Evolutionary conservation across 768 basidiomycete species (phyloP).

Genomic region (Tulasnella sp.): DNA sequence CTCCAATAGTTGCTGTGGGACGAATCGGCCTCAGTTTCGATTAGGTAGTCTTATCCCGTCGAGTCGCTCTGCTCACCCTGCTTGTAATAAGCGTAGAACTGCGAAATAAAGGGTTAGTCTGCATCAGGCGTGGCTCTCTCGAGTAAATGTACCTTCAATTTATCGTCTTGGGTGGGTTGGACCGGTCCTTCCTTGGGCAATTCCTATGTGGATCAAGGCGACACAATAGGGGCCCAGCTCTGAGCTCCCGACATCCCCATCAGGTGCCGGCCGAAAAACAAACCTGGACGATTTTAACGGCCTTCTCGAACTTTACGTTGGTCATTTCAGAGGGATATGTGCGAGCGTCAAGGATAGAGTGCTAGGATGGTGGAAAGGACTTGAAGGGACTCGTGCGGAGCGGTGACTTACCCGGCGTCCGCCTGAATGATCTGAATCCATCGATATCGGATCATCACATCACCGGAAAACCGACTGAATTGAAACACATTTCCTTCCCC

Average conservation of each 20-base stretch:
- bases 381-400: too few species aligned
- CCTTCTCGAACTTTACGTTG: conserved; percentile 73
- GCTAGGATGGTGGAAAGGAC: neutral
- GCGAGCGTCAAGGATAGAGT: neutral
- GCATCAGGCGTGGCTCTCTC: neutral
- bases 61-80: conserved; percentile 60
- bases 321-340: conserved; percentile 54
- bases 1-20: conserved; percentile 67
- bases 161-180: conserved; percentile 69
- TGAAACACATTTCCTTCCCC: neutral
- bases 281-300: conserved; percentile 58
- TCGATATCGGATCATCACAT: conserved; percentile 20
- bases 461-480: neutral
- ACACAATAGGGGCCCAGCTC: neutral
- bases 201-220: conserved; percentile 39
- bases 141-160: conserved; percentile 52
- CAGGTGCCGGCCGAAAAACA: neutral
- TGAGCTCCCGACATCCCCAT: neutral
- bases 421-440: neutral
- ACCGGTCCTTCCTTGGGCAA: conserved; percentile 83
- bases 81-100: conserved; percentile 97
- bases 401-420: conserved; percentile 10
- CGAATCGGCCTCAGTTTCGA: conserved; percentile 5
- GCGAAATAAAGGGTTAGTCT: conserved; percentile 27
- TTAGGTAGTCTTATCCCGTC: conserved; percentile 21